Percentiles rank a stretch among this genome's conserved stretches.
Conservation (phyloP, 106 monocot genomes). For the Hemerocallis citrina region DNA sequence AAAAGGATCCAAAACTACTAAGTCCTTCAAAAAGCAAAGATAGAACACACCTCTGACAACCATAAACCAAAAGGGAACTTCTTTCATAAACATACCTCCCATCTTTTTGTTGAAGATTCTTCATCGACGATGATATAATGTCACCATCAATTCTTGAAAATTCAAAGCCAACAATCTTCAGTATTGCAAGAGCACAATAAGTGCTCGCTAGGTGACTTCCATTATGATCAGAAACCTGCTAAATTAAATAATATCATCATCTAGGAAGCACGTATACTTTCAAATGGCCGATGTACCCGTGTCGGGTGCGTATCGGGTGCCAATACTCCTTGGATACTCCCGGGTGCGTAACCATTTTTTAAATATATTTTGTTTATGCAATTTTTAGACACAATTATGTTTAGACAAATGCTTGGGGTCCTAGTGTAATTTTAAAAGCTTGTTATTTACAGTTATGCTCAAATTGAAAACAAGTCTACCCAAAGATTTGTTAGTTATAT, state of each 20-base stretch:
- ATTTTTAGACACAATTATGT: no score
- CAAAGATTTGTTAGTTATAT: no score
- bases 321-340: no score
- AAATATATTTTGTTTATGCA: no score
- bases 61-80: not conserved
- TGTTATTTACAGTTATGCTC: no score
- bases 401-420: no score
- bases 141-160: conserved; percentile 40
- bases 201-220: conserved; percentile 88
- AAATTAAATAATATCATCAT: conserved; percentile 1
- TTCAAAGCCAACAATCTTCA: conserved; percentile 69
- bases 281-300: no score
- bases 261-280: no score
- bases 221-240: conserved; percentile 38
- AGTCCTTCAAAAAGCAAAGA: not conserved
- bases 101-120: conserved; percentile 77
- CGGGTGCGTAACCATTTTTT: no score
- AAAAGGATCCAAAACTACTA: conserved; percentile 1
- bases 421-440: no score
- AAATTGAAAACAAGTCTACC: no score
- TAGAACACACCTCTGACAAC: not conserved
- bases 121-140: conserved; percentile 58
- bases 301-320: no score
- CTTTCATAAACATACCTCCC: conserved; percentile 54
- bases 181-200: conserved; percentile 75